Conservation (phyloP, 148 eudicot species). For the Fagopyrum esculentum region DNA sequence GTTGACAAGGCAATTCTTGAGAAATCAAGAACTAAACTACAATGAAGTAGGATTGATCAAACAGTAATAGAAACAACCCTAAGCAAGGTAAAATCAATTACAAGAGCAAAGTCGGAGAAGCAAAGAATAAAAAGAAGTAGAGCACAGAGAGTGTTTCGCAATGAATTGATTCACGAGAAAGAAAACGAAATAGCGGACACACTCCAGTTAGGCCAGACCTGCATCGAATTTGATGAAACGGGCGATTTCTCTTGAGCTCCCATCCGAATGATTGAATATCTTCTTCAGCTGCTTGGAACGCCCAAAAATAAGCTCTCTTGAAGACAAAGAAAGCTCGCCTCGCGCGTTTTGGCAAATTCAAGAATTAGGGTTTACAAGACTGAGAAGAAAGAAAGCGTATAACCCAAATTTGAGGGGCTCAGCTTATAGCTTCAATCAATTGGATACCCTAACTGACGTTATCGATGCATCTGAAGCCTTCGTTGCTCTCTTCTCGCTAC, state of each 20-base stretch:
- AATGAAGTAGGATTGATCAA: neutral
- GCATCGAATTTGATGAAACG: constrained; percentile 35
- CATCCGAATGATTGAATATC: constrained; percentile 21
- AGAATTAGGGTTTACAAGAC: constrained; percentile 13
- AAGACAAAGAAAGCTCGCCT: neutral
- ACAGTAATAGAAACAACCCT: constrained; percentile 1
- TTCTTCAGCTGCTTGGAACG: neutral
- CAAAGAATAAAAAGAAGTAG: neutral
- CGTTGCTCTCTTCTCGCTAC: constrained; percentile 8
- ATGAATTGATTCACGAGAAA: constrained; percentile 10
- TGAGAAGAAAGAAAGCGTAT: constrained; percentile 8
- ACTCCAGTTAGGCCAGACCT: constrained; percentile 27
- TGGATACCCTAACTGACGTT: constrained; percentile 28
- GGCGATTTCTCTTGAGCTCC: constrained; percentile 49
- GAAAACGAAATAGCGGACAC: neutral
- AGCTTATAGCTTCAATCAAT: constrained; percentile 10
- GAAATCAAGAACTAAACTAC: neutral
- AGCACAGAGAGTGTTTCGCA: neutral
- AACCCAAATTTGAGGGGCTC: neutral
- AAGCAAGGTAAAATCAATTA: neutral
- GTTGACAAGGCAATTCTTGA: neutral
- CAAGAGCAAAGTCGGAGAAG: neutral
- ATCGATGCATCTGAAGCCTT: constrained; percentile 17
- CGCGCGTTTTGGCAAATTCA: neutral
- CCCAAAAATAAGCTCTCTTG: neutral